Evolutionary conservation across 306 rosid genomes (phyloP), one percentile per base, ranked within the genome.

Genomic region (Purshia tridentata): DNA sequence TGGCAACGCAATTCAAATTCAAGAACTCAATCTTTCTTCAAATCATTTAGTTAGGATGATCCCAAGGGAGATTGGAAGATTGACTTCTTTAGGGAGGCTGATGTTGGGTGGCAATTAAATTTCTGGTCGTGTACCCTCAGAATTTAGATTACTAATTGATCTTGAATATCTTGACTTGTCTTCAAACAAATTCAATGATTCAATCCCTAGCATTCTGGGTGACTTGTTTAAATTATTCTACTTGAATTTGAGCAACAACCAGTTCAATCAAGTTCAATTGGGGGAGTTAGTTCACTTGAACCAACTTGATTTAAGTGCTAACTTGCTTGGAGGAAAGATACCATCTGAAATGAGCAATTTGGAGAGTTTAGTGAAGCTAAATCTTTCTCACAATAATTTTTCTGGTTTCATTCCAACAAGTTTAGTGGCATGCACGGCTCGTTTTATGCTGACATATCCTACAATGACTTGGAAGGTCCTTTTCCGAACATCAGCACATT

Each of bases 341-440:
- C 16, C 72, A 22, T 8, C 41, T 7, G 23, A 48, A 2, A 8
- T 67, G 1, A 39, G 58, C 18, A 37, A 49, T 4, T 20, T 67
- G 74, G 8, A 41, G 11, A 10, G 62, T 39, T 19, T 70, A n/a
- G 42, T 23, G 8, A 18, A 0, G 0, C 37, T 70, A 0, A 70
- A 19, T 42, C 48, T 69, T 41, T 69, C 74, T 29, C 50, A 52
- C 62, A 69, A 69, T n/a, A 29, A 16, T 18, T 52, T 70, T 53
- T 53, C 22, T 41, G 64, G 64, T 18, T 41, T 14, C 1, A 40
- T 70, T n/a, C 74, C 73, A 53, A 37, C 52, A 2, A 52, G 19
- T 18, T 39, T 6, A 15, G 11, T 9, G 8, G 18, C 1, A 53
- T 53, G 64, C 10, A 20, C 1, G 47, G 64, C 50, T 45, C 54